Evolutionary conservation across 2,329 filamentous ascomycete species (phyloP), one percentile per base, ranked within the genome.

Genomic region (Dendrostoma leiphaemia): DNA sequence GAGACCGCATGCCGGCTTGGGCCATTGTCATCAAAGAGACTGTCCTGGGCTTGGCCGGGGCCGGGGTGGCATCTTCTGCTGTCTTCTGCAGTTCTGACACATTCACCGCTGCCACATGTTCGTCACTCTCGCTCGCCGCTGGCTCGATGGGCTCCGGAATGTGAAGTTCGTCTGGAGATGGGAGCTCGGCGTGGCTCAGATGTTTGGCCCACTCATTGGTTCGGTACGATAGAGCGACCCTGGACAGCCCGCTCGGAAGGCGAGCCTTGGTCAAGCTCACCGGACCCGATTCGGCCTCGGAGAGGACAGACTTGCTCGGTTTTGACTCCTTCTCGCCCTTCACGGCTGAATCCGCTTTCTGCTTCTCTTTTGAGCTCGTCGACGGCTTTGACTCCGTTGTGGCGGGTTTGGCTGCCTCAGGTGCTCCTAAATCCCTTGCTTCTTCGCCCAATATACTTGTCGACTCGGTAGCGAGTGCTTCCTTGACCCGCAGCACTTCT

Each of bases 161-260:
- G 23, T 80, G 75, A 12, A 89, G 68, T 2, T 84, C 80, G 7
- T 90, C 86, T 1, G 80, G 69, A 45, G 85, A 81, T 1, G 91
- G 91, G 5, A 75, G 73, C 15, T 97, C 92, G 6, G 93, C 91
- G 38, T 81, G 75, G 59, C 85, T 84, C 10, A 96, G 77, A 68
- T 96, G 91, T 68, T 96, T 97, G 0, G 91, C 91, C 93, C 93
- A 97, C 71, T 97, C 93, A 60, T 96, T 96, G 2, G 91, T 97
- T 54, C 93, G 84, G 66, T 94, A 96, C 0, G 88, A 89, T 67
- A 90, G 76, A 2, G 91, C 88, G 8, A 96, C 82, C 57, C 83
- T 86, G 1, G 91, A 94, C 31, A 91, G 71, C 12, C 84, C 83
- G n/a, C 78, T 74, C 0, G 90, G 89, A 9, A 96, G 78, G 10